Conservation (phyloP, 1,284 basidiomycete species). For the Phlebopus sp. region DNA sequence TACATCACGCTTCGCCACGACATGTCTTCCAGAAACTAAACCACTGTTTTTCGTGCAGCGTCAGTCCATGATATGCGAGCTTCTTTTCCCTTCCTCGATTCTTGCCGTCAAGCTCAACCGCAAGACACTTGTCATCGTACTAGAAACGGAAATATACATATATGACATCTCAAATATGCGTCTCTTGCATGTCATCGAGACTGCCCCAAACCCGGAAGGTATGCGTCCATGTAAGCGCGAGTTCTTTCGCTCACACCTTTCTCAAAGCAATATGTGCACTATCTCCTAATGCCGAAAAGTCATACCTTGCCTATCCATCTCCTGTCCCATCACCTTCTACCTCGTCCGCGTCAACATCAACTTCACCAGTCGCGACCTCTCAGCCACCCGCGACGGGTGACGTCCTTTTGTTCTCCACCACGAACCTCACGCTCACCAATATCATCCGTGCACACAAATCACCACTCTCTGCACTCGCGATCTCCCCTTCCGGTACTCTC, state of each 20-base stretch:
- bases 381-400: constrained; percentile 67
- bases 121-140: constrained; percentile 92
- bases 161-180: constrained; percentile 99
- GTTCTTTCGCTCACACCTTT: not conserved
- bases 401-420: constrained; percentile 91
- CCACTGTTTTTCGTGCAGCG: constrained; percentile 50
- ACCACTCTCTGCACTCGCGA: constrained; percentile 83
- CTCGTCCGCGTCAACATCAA: constrained; percentile 45
- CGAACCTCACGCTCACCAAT: constrained; percentile 87
- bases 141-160: constrained; percentile 96
- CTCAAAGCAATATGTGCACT: constrained; percentile 88
- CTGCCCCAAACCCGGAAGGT: constrained; percentile 94
- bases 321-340: constrained; percentile 84
- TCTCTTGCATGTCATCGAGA: constrained; percentile 95
- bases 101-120: constrained; percentile 96
- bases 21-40: not conserved
- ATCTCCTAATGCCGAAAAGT: constrained; percentile 93
- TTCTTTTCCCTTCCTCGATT: constrained; percentile 95
- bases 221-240: constrained; percentile 15
- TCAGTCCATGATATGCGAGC: constrained; percentile 98
- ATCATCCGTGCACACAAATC: constrained; percentile 98
- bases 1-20: constrained; percentile 31
- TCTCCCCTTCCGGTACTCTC: constrained; percentile 87
- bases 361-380: constrained; percentile 38
- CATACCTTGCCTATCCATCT: constrained; percentile 94